phyloP scores from a whole-genome alignment of 768 basidiomycete genomes.

The Mycena sanguinolenta region DNA sequence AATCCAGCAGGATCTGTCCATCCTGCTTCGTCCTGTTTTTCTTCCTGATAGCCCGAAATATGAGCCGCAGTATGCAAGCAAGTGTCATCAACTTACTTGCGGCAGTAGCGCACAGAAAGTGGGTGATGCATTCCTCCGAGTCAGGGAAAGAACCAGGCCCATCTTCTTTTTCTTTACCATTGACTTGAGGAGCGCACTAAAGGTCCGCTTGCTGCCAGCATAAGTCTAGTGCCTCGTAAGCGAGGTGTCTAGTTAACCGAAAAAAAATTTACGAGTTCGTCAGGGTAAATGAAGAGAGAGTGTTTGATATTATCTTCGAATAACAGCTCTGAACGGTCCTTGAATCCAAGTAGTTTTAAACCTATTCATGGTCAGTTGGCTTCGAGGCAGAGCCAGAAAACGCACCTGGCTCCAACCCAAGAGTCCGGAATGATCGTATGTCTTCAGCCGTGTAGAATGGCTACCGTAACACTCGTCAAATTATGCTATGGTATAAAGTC shows the following conservation, averaged over 20 bases:
- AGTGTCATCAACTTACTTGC: conserved; percentile 65
- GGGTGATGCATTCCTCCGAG: conserved; percentile 80
- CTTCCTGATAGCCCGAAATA: conserved; percentile 61
- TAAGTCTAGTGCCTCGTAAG: conserved; percentile 64
- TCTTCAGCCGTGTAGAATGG: conserved; percentile 91
- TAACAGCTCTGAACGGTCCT: conserved; percentile 72
- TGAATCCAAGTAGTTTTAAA: conserved; percentile 94
- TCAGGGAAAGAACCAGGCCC: conserved; percentile 79
- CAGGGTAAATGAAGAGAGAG: conserved; percentile 91
- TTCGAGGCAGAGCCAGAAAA: conserved; percentile 1
- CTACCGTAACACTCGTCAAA: conserved; percentile 51
- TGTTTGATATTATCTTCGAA: conserved; percentile 96
- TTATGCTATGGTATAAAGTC: not conserved
- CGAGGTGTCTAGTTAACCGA: not conserved
- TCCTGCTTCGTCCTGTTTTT: conserved; percentile 76
- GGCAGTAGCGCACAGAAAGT: conserved; percentile 89
- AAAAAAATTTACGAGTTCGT: conserved; percentile 76
- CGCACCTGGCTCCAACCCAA: conserved; percentile 83
- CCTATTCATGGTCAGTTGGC: conserved; percentile 55
- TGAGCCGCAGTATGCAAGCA: not conserved
- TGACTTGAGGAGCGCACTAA: conserved; percentile 86
- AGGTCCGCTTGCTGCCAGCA: conserved; percentile 93
- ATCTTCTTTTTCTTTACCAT: conserved; percentile 87
- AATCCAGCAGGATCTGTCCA: conserved; percentile 91
- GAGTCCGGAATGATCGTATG: conserved; percentile 82